Evolutionary conservation across 2,329 filamentous ascomycete genomes (phyloP), one percentile per base, ranked within the genome.

Genomic region (Pezicula rhizophila): DNA sequence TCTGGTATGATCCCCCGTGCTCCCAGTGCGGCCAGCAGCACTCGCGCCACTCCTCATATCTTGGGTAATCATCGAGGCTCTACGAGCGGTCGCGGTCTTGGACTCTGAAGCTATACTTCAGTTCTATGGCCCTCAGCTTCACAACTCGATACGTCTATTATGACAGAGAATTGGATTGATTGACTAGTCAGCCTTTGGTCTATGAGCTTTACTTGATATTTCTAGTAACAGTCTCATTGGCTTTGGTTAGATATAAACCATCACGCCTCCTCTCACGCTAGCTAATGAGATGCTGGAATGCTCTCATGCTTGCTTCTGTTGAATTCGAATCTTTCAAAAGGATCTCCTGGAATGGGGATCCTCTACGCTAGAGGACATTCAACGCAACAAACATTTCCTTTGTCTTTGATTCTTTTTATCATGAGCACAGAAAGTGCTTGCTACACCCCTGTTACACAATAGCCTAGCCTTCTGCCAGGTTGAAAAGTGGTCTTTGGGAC

Each of bases 231-330:
- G 51, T 42, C 42, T 53, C 42, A 49, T 49, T 50, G 34, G 46
- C 51, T 53, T 55, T 37, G 17, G 18, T 28, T 31, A 50, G 51
- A 55, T 51, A 54, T 34, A 15, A 46, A 44, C 42, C 8, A 14
- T 42, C 23, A 39, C 40, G 43, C 43, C 40, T 26, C 48, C 42
- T 47, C 53, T 53, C 43, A 35, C 33, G 31, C 35, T 51, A 41
- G 53, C 49, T 50, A 40, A 42, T 47, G 58, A 59, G 61, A 58
- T 53, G 59, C 60, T 62, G 58, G 52, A 61, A 64, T 59, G 61
- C 60, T 63, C 61, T 60, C 57, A 47, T 41, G 17, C 39, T 54
- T 34, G 48, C 50, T 47, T 44, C 33, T 47, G 47, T 42, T 45
- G 42, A 25, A 50, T 28, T 34, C 35, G 35, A 35, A 35, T 45